Evolutionary conservation across 352 stramenopile species (phyloP), one percentile per base, ranked within the genome.

Genomic region (Achlya hypogyna): DNA sequence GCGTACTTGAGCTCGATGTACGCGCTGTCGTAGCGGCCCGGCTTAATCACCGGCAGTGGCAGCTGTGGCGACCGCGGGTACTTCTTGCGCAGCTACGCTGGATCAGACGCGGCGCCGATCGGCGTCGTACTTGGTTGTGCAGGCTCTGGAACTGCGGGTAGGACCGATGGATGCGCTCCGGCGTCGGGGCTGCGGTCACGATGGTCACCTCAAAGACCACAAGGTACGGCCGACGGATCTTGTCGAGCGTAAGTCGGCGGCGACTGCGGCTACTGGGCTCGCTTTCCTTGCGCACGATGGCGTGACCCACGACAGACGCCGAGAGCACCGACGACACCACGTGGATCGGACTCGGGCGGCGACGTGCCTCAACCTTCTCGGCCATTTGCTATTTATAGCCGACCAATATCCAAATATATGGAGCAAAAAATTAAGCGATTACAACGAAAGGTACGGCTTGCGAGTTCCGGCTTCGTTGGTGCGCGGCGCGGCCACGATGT

Each of bases 1-100:
- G 65, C 53, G 5, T 74, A 72, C 53, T 91, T 91, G n/a, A 87
- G 71, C 56, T 87, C 73, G 62, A 91, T 87, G 74, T 91, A 91
- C 51, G 79, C 71, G 63, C 83, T 86, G 70, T 88, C 78, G 52
- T 87, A 85, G 52, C 80, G 82, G 59, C 88, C 88, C 34, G 79
- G 83, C 54, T 79, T 76, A 78, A 91, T 85, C 1, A 76, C 69
- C 14, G 82, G 82, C 35, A 91, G 69, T 3, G 84, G 74, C 34
- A 78, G 77, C 42, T 89, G 31, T 29, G 83, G 76, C 9, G 81
- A 86, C 70, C 85, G 86, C 28, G 82, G 82, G 43, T 88, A 91
- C 52, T 82, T 91, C 62, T 88, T 89, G 22, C 82, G 56, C 25
- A 91, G 69, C 79, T 88, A 71, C n/a, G 27, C 29, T 23, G 40